A percentile compares a stretch with the other conserved stretches of the same genome.
phyloP scores from a whole-genome alignment of 306 rosid species.

The Hippophae gyantsensis region DNA sequence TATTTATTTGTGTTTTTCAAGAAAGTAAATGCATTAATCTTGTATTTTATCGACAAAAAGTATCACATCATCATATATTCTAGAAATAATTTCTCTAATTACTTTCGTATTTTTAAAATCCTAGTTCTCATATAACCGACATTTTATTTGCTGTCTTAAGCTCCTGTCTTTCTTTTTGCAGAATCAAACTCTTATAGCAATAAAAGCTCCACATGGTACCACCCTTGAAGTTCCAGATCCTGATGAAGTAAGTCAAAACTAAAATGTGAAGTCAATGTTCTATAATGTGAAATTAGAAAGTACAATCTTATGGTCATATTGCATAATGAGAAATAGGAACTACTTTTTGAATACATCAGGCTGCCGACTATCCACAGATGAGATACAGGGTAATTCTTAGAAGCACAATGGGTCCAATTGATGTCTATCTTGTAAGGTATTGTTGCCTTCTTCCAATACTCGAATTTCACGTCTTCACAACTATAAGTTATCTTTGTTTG shows the following conservation, averaged over 20 bases:
- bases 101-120: no score
- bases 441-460: constrained; percentile 19
- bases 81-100: background rate
- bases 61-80: no score
- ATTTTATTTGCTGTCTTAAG: constrained; percentile 6
- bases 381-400: constrained; percentile 89
- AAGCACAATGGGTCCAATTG: constrained; percentile 99
- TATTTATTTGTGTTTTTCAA: background rate
- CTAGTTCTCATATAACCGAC: background rate
- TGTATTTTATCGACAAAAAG: no score
- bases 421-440: constrained; percentile 96
- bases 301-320: no score
- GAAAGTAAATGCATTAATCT: no score
- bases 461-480: background rate
- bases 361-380: constrained; percentile 80
- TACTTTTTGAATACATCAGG: constrained; percentile 49
- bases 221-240: constrained; percentile 99
- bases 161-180: constrained; percentile 29
- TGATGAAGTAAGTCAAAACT: constrained; percentile 67
- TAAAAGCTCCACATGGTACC: constrained; percentile 98
- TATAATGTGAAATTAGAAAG: background rate
- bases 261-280: constrained; percentile 21
- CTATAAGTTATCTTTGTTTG: background rate
- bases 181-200: constrained; percentile 96
- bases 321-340: constrained; percentile 3